Conservation (phyloP, 139 green algal species). For the Deuterostichococcus epilithicus region DNA sequence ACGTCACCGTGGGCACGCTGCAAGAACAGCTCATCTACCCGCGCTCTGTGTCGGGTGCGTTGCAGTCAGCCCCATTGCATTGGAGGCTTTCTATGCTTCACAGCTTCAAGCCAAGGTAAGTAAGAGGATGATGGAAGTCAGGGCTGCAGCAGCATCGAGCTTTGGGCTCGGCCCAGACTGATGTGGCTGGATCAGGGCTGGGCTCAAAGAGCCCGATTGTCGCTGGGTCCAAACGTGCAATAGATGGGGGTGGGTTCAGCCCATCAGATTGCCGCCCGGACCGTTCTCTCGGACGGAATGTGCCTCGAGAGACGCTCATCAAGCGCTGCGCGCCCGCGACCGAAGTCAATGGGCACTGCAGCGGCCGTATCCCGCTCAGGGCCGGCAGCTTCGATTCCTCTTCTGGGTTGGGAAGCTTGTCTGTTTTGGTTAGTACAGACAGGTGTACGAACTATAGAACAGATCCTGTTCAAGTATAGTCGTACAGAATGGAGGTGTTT, state of each 20-base stretch:
- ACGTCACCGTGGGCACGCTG: constrained; percentile 61
- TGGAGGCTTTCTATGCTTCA: neutral
- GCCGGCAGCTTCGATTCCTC: constrained; percentile 34
- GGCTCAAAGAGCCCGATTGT: too few species aligned
- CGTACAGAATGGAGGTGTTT: constrained; percentile 23
- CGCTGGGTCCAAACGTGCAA: too few species aligned
- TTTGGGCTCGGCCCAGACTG: too few species aligned
- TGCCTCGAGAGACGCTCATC: constrained; percentile 37
- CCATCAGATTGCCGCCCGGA: constrained; percentile 16
- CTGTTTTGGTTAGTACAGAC: constrained; percentile 61
- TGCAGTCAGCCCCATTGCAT: neutral
- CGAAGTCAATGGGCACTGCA: constrained; percentile 11
- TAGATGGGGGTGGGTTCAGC: too few species aligned
- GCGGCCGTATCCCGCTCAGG: constrained; percentile 47
- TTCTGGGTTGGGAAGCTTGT: constrained; percentile 63
- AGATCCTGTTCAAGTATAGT: constrained; percentile 83
- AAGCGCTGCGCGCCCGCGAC: constrained; percentile 16
- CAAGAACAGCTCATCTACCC: constrained; percentile 75
- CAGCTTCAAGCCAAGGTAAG: too few species aligned
- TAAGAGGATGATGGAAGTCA: too few species aligned
- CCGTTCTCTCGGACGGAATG: constrained; percentile 18
- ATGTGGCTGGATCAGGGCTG: too few species aligned
- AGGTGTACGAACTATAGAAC: constrained; percentile 79
- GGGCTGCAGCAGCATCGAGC: too few species aligned
- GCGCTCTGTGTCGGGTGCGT: constrained; percentile 1